A percentile compares a stretch with the other conserved stretches of the same genome.
These are phyloP conservation scores for Thinopyrum elongatum DNA, from an alignment of 176 grass and related monocot genomes.

Conservation along the genomic window DNA sequence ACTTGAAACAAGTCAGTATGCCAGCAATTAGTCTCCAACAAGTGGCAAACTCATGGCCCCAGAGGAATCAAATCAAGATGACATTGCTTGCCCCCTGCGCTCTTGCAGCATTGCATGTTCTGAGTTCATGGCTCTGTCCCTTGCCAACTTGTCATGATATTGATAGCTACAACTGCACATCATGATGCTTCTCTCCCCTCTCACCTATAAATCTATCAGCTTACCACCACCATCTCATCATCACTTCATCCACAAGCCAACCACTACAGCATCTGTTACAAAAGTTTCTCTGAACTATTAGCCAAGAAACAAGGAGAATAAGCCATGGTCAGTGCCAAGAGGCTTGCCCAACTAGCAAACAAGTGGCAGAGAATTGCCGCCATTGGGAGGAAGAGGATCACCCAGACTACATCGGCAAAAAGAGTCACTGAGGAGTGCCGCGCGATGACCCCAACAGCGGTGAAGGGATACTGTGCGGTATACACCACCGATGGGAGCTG, in stretches of 20 bases:
- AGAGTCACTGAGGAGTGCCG: background rate
- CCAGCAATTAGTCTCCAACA: background rate
- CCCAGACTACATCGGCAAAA: background rate
- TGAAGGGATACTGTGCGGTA: constrained; percentile 8
- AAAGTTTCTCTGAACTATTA: background rate
- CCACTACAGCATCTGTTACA: background rate
- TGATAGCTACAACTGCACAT: background rate
- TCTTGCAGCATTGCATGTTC: constrained; percentile 32
- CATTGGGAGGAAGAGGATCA: background rate
- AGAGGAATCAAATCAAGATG: background rate
- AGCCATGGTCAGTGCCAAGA: constrained; percentile 34
- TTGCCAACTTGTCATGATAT: background rate
- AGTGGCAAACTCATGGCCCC: no score
- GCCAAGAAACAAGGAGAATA: background rate
- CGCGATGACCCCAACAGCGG: background rate
- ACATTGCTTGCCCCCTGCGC: background rate
- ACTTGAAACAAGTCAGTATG: background rate
- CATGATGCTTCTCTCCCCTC: background rate
- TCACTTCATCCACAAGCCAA: background rate
- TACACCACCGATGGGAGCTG: constrained; percentile 10
- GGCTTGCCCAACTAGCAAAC: constrained; percentile 25
- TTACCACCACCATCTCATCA: no score
- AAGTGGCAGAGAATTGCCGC: constrained; percentile 48
- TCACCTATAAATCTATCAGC: constrained; percentile 33
- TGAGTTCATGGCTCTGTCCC: constrained; percentile 19